Conservation (phyloP, 805 yeast species). For the Starmerella bombicola region DNA sequence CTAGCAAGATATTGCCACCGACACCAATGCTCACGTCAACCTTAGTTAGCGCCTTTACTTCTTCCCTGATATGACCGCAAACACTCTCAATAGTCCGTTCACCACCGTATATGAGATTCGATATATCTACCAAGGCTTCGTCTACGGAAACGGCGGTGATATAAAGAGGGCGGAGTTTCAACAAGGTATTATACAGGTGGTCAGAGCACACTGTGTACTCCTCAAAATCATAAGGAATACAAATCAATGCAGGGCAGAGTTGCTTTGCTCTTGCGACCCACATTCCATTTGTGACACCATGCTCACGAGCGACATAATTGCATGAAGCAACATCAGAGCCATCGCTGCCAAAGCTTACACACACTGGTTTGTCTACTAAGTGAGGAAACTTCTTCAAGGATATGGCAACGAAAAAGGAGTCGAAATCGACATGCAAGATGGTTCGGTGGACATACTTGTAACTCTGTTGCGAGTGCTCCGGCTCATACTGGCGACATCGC, state of each 20-base stretch:
- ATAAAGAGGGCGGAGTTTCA: constrained; percentile 32
- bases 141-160: constrained; percentile 82
- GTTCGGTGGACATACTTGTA: constrained; percentile 16
- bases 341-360: constrained; percentile 40
- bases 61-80: constrained; percentile 24
- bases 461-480: constrained; percentile 22
- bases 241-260: constrained; percentile 53
- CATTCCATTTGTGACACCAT: constrained; percentile 79
- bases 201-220: constrained; percentile 56
- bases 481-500: constrained; percentile 32
- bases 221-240: constrained; percentile 61
- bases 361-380: constrained; percentile 46
- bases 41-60: constrained; percentile 30
- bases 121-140: constrained; percentile 70
- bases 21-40: constrained; percentile 74
- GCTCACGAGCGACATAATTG: constrained; percentile 71
- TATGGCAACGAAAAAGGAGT: constrained; percentile 84
- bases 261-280: constrained; percentile 61
- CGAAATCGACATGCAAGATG: constrained; percentile 79
- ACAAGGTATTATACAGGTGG: constrained; percentile 48
- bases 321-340: constrained; percentile 81
- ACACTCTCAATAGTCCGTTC: constrained; percentile 7
- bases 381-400: constrained; percentile 50
- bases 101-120: constrained; percentile 23
- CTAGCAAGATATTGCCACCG: constrained; percentile 60